phyloP scores from a whole-genome alignment of 2,329 filamentous ascomycete species.

The Metarhizium sp. region DNA sequence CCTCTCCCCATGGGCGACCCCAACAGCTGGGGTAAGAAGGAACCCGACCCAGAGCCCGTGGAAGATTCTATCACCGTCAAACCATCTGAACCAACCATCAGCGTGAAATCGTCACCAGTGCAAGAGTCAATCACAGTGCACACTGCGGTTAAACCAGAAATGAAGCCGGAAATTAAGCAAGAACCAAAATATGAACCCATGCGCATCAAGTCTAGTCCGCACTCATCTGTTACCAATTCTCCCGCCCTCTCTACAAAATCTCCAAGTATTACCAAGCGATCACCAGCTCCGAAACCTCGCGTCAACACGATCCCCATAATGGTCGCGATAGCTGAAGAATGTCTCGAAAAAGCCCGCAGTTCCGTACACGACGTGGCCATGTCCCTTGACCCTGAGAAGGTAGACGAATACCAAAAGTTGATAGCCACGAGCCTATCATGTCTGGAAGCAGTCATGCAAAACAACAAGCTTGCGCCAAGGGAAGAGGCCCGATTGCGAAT shows the following conservation, averaged over 20 bases:
- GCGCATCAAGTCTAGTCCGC: constrained; percentile 26
- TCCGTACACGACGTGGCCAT: constrained; percentile 37
- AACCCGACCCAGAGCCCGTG: neutral
- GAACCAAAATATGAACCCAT: constrained; percentile 8
- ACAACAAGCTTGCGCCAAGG: constrained; percentile 49
- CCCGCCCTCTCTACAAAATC: constrained; percentile 30
- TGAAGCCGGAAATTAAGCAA: constrained; percentile 8
- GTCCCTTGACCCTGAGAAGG: constrained; percentile 26
- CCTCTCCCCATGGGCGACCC: constrained; percentile 15
- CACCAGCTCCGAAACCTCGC: constrained; percentile 30
- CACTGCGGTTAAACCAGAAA: neutral
- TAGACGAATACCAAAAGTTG: constrained; percentile 62
- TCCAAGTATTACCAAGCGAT: constrained; percentile 31
- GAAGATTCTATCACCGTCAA: constrained; percentile 6
- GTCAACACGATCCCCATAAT: constrained; percentile 50
- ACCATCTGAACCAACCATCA: neutral
- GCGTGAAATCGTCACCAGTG: constrained; percentile 6
- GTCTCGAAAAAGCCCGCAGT: constrained; percentile 55
- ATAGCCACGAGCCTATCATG: constrained; percentile 65
- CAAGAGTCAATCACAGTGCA: constrained; percentile 9
- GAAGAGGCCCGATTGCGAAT: constrained; percentile 61
- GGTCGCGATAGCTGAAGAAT: constrained; percentile 67
- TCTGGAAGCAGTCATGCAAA: constrained; percentile 59
- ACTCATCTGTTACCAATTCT: constrained; percentile 30
- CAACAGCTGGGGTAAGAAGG: constrained; percentile 9